Evolutionary conservation across 2,329 filamentous ascomycete species (phyloP).

Genomic region (Penicillium sp.): DNA sequence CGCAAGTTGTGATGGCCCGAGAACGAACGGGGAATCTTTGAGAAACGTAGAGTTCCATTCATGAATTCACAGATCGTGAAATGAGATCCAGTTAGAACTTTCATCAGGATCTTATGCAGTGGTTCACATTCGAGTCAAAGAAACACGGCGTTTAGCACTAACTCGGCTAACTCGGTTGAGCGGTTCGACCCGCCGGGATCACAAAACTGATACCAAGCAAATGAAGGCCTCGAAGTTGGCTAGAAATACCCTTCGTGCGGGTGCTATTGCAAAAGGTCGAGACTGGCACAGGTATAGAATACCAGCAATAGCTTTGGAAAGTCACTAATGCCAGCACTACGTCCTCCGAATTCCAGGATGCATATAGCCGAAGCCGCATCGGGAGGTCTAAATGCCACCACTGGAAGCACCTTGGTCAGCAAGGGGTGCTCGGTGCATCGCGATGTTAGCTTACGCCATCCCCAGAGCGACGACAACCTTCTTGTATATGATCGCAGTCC

Average conservation of each 20-base stretch:
- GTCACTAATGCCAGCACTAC: too few species aligned
- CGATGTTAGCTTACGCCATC: background rate
- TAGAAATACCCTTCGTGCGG: background rate
- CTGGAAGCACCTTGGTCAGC: too few species aligned
- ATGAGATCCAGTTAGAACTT: background rate
- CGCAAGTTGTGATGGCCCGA: background rate
- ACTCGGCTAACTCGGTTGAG: background rate
- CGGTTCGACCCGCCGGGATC: background rate
- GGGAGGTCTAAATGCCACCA: too few species aligned
- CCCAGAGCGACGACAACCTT: too few species aligned
- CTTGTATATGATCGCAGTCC: too few species aligned
- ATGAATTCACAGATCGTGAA: background rate
- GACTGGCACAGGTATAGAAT: too few species aligned
- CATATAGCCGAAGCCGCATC: too few species aligned
- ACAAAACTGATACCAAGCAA: background rate
- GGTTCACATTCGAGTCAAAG: background rate
- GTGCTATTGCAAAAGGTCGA: too few species aligned
- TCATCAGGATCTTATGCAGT: background rate
- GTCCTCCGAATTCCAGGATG: too few species aligned
- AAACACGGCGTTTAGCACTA: background rate
- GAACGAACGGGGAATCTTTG: background rate
- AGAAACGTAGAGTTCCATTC: background rate
- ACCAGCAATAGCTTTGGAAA: too few species aligned
- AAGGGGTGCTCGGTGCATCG: too few species aligned
- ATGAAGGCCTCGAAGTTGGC: background rate